A percentile compares a stretch with the other conserved stretches of the same genome.
These are phyloP conservation scores for Daldinia grandis DNA, from an alignment of 495 filamentous ascomycete genomes.

Conservation along the genomic window DNA sequence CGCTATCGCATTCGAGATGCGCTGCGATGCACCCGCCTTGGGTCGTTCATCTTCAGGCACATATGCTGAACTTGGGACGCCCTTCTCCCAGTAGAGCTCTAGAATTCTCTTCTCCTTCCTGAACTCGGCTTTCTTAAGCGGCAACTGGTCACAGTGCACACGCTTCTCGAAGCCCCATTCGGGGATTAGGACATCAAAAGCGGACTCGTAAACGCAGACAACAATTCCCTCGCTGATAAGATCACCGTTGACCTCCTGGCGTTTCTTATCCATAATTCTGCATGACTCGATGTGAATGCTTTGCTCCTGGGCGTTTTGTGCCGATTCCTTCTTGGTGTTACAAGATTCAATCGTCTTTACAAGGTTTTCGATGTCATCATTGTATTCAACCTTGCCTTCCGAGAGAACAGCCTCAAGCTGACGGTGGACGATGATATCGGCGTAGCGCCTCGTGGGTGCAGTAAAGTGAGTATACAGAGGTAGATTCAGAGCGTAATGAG, in stretches of 20 bases:
- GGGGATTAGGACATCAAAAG: slow-evolving; percentile 97
- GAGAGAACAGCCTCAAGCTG: slow-evolving; percentile 91
- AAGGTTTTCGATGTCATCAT: slow-evolving; percentile 85
- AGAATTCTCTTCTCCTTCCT: slow-evolving; percentile 92
- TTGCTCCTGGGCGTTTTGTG: slow-evolving; percentile 96
- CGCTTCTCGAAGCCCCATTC: slow-evolving; percentile 99
- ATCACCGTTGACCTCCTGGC: slow-evolving; percentile 84
- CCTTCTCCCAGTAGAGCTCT: slow-evolving; percentile 99
- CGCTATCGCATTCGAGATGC: slow-evolving; percentile 75
- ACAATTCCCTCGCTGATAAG: slow-evolving; percentile 97
- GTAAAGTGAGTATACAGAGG: slow-evolving; percentile 98
- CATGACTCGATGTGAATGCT: slow-evolving; percentile 98
- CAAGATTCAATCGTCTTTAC: slow-evolving; percentile 94
- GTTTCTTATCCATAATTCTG: slow-evolving; percentile 89
- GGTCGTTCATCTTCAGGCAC: slow-evolving; percentile 97
- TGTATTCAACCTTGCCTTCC: slow-evolving; percentile 82
- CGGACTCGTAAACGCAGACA: slow-evolving; percentile 96
- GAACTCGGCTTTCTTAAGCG: slow-evolving; percentile 97
- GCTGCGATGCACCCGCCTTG: slow-evolving; percentile 72
- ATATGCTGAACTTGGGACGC: slow-evolving; percentile 93
- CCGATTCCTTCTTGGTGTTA: slow-evolving; percentile 99
- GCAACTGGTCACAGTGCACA: slow-evolving; percentile 97
- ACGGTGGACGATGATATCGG: slow-evolving; percentile 93
- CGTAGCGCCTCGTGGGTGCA: slow-evolving; percentile 92
- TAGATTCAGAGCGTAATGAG: slow-evolving; percentile 91